Evolutionary conservation across 306 rosid species (phyloP), one percentile per base, ranked within the genome.

Genomic region (Herpetospermum pedunculosum): DNA sequence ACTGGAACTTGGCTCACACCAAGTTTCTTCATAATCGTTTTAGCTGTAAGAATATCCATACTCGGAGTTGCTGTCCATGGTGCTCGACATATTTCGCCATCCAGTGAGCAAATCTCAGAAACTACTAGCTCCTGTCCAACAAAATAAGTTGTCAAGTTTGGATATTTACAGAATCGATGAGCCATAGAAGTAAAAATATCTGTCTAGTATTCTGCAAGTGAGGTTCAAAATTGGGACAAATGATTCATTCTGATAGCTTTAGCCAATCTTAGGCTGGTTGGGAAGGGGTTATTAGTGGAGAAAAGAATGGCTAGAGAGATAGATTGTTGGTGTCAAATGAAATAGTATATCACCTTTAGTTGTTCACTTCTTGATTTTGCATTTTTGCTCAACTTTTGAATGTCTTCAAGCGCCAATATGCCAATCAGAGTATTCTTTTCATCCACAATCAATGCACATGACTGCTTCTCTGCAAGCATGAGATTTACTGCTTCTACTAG

Each of bases 401-500:
- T 89, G 85, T 85, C 94, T 80, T 81, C 53, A 25, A 91, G 92
- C 23, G 87, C 88, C 80, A 93, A 81, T 21, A 89, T 81, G 82
- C 98, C 98, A 69, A 93, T 79, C 78, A 93, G 79, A 71, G 83
- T 77, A 38, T 84, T 85, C 72, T 84, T 84, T 38, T 77, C 58
- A 72, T 87, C 92, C 70, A 93, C 90, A 38, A 93, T 89, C 84
- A 93, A 76, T 15, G 96, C 97, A 86, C 88, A 93, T 38, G 97
- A 87, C 84, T 87, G 91, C 84, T 91, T 93, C 86, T 89, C 96
- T 1, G 74, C 80, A 73, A 93, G 88, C 98, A 93, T 93, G 80
- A 87, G 89, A 87, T 77, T 85, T 70, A 93, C 77, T 71, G 91
- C 92, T 57, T 89, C 93, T 40, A 79, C 81, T 74, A 93, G 92